phyloP scores from a whole-genome alignment of 106 monocot species.

The Dendrobium catenatum region DNA sequence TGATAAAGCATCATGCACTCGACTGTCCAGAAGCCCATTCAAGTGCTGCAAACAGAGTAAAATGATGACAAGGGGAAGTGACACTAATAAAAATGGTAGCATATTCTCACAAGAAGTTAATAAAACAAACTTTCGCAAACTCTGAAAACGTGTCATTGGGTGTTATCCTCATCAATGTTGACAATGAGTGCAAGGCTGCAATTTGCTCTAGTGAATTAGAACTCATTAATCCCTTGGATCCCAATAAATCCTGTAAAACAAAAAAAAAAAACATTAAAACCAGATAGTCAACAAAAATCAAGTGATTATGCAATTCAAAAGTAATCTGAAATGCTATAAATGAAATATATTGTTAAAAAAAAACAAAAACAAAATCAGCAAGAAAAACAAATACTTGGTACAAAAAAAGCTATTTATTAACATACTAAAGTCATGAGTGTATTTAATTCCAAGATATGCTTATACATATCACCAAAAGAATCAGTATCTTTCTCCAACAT shows the following conservation, averaged over 20 bases:
- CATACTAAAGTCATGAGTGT: neutral
- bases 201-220: conserved; percentile 38
- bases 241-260: conserved; percentile 61
- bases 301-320: neutral
- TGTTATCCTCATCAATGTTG: conserved; percentile 73
- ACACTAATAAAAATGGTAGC: neutral
- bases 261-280: neutral
- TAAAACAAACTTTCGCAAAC: conserved; percentile 56
- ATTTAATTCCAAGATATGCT: neutral
- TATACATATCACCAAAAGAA: neutral
- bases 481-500: neutral
- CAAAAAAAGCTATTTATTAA: neutral
- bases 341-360: neutral
- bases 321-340: neutral
- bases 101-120: neutral
- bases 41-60: conserved; percentile 41
- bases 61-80: neutral
- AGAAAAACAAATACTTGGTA: neutral
- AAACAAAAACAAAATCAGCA: neutral
- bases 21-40: conserved; percentile 43
- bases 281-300: neutral
- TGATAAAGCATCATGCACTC: conserved; percentile 60
- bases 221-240: conserved; percentile 60
- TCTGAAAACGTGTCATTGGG: conserved; percentile 70
- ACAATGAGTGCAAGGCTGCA: conserved; percentile 54